phyloP scores from a whole-genome alignment of 2,329 filamentous ascomycete species.

The Verticillium zaregamsianum region DNA sequence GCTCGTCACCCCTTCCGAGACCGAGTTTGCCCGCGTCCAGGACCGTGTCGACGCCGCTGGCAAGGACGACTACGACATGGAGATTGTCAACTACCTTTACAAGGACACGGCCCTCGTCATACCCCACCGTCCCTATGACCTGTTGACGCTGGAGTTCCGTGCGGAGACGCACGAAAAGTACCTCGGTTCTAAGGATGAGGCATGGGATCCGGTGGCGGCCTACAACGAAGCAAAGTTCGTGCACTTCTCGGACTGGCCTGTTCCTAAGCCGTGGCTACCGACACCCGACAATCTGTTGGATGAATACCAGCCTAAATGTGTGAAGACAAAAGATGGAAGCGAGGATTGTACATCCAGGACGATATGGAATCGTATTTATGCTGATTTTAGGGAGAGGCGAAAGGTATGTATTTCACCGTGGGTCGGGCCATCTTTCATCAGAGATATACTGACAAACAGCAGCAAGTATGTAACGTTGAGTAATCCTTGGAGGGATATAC shows the following conservation, averaged over 20 bases:
- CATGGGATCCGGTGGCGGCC: constrained; percentile 50
- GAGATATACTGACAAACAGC: neutral
- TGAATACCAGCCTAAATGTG: constrained; percentile 3
- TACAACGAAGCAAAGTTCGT: constrained; percentile 60
- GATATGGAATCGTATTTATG: neutral
- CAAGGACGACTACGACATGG: constrained; percentile 57
- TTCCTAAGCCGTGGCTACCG: constrained; percentile 13
- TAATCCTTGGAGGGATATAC: too few relatives aligned
- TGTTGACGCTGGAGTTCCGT: constrained; percentile 60
- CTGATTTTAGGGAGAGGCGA: neutral
- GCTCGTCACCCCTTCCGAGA: constrained; percentile 54
- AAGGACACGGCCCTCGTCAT: constrained; percentile 54
- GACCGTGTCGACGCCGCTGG: constrained; percentile 16
- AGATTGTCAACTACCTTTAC: constrained; percentile 61
- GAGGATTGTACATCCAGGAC: constrained; percentile 10
- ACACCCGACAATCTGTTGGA: constrained; percentile 7
- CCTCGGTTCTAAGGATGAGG: constrained; percentile 32
- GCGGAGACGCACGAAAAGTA: constrained; percentile 40
- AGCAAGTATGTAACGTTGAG: too few relatives aligned
- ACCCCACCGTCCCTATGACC: constrained; percentile 58
- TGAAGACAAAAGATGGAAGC: neutral
- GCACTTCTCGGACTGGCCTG: constrained; percentile 19
- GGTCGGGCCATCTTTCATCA: neutral
- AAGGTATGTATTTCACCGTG: neutral
- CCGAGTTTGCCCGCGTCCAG: constrained; percentile 38